Evolutionary conservation across 2,329 filamentous ascomycete genomes (phyloP).

Genomic region (Amphichorda felina): DNA sequence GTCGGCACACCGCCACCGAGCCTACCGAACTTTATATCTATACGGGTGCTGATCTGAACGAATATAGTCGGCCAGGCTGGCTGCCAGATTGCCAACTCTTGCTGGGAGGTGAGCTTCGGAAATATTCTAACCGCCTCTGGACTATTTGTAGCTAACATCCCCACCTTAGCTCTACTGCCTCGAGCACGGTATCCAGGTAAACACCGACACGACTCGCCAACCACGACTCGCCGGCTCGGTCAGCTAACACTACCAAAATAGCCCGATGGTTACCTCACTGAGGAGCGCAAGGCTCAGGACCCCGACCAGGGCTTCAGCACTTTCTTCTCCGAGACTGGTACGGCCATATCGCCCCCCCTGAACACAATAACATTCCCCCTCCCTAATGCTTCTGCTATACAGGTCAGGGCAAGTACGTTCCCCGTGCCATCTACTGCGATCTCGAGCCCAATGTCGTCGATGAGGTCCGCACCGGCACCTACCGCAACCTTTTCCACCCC

Average conservation of each 20-base stretch:
- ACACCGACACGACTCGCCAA: slow-evolving; percentile 12
- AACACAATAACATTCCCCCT: too few relatives aligned
- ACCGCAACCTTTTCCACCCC: slow-evolving; percentile 95
- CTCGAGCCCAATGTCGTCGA: slow-evolving; percentile 99
- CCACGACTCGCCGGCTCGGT: neutral
- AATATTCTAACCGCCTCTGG: neutral
- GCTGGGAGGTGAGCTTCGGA: slow-evolving; percentile 88
- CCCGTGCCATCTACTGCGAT: slow-evolving; percentile 98
- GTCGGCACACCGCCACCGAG: neutral
- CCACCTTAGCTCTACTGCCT: slow-evolving; percentile 87
- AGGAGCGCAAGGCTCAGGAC: slow-evolving; percentile 88
- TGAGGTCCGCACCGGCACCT: slow-evolving; percentile 94
- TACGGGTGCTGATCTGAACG: slow-evolving; percentile 8
- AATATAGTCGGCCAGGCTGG: slow-evolving; percentile 94
- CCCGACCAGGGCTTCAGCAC: slow-evolving; percentile 98
- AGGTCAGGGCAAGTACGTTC: slow-evolving; percentile 99
- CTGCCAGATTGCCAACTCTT: slow-evolving; percentile 99
- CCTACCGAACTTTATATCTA: too few relatives aligned
- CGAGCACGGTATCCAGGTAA: slow-evolving; percentile 97
- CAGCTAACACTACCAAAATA: slow-evolving; percentile 22
- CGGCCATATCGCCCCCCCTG: slow-evolving; percentile 10
- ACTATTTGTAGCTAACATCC: slow-evolving; percentile 12
- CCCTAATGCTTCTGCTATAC: too few relatives aligned
- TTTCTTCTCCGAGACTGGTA: slow-evolving; percentile 97
- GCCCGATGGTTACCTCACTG: slow-evolving; percentile 97